Evolutionary conservation across 2,329 filamentous ascomycete genomes (phyloP).

Genomic region (Venturiaceae sp.): DNA sequence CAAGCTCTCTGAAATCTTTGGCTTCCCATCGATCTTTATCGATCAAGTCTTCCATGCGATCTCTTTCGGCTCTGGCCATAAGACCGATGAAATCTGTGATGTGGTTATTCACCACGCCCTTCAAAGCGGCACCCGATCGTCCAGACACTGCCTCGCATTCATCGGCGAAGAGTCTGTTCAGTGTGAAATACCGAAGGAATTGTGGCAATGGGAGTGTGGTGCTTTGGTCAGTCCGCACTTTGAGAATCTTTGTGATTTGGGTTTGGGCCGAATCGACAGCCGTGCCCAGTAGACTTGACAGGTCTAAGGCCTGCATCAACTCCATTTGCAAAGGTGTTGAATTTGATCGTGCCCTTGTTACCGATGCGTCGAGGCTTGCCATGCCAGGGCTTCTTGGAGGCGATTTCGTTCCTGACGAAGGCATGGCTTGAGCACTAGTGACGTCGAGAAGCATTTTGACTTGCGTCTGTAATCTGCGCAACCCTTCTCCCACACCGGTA

Average conservation of each 20-base stretch:
- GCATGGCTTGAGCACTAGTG: constrained; percentile 59
- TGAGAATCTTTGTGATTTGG: constrained; percentile 64
- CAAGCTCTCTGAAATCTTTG: constrained; percentile 60
- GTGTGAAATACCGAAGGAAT: constrained; percentile 73
- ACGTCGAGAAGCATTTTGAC: constrained; percentile 93
- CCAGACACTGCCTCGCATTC: constrained; percentile 81
- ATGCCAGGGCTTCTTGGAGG: constrained; percentile 38
- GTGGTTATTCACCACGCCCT: constrained; percentile 70
- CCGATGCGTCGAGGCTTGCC: constrained; percentile 5
- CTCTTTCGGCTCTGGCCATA: constrained; percentile 62
- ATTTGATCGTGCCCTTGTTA: neutral
- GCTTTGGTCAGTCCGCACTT: constrained; percentile 67
- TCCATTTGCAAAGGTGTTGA: constrained; percentile 50
- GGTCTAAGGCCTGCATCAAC: constrained; percentile 64
- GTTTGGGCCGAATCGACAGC: constrained; percentile 70
- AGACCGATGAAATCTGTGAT: constrained; percentile 70
- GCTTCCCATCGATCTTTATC: constrained; percentile 74
- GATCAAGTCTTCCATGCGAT: constrained; percentile 66
- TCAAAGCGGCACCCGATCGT: constrained; percentile 63
- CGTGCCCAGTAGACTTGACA: constrained; percentile 68
- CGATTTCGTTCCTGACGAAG: constrained; percentile 31
- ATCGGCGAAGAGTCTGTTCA: constrained; percentile 75
- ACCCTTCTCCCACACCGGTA: constrained; percentile 74
- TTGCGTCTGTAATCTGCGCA: constrained; percentile 78
- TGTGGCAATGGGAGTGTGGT: constrained; percentile 55